Base-by-base conservation (phyloP, 176 grass and related monocot species). In the Zoysia japonica region DNA sequence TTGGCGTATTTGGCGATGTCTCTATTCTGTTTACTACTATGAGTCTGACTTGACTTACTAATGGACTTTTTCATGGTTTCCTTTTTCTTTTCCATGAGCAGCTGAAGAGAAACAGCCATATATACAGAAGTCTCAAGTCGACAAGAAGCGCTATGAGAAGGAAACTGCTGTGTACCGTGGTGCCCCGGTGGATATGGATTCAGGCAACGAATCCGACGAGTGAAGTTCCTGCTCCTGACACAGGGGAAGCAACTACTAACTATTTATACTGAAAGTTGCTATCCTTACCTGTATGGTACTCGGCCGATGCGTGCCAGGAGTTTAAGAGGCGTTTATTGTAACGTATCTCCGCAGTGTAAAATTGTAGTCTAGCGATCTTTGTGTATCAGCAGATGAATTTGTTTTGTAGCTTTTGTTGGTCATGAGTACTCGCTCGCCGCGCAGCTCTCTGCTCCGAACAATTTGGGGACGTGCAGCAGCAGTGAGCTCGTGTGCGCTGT, bases 71-170 rank as follows among this genome's bases (percentile, higher is more conserved):
- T 28, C 28, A 70, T 42, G 5, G 38, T 80, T 70, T 36, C 19
- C 56, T 48, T 2, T n/a, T 61, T 71, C 70, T 49, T 46, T 75
- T 49, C 43, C 70, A 65, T 70, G 76, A 37, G 73, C 80, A 97
- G 93, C 80, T 7, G 93, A 97, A 72, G 88, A 97, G 55, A 97
- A 90, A 45, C 88, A 97, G 12, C 90, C 87, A 64, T 93, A 88
- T 36, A 61, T 93, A 53, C 71, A 82, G 63, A 89, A 88, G 85
- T 87, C 90, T 78, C 88, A 87, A 73, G 90, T 84, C 2, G 93
- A 97, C 78, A 82, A 87, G 45, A 90, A 87, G 62, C 85, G 93
- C 17, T 97, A 97, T 67, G 89, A 84, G 70, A 85, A 97, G 55
- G 89, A 92, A 67, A 84, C 89, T 49, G 93, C 85, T 67, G 83